Conservation (phyloP, 208 protist genomes). For the Leishmania gerbilli region DNA sequence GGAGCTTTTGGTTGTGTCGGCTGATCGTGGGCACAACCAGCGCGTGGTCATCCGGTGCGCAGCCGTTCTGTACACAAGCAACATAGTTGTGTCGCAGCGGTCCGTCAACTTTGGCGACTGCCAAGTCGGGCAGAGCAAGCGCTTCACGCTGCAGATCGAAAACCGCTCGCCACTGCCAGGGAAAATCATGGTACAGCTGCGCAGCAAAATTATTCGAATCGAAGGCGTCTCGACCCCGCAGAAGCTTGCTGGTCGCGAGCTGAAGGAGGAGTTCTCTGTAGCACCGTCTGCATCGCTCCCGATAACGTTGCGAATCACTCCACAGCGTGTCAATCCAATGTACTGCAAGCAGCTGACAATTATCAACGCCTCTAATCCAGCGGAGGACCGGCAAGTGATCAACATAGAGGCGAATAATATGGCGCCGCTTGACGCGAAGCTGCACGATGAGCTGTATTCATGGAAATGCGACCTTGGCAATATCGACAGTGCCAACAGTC, state of each 20-base stretch:
- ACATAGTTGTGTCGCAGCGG: constrained; percentile 63
- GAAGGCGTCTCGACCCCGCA: constrained; percentile 40
- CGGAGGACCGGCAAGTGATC: constrained; percentile 75
- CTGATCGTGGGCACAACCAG: constrained; percentile 44
- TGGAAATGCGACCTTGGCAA: constrained; percentile 54
- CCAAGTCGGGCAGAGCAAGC: constrained; percentile 77
- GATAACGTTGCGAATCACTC: constrained; percentile 74
- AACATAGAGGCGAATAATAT: constrained; percentile 92
- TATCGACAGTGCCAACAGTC: constrained; percentile 10
- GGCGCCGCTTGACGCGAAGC: constrained; percentile 74
- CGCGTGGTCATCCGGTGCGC: constrained; percentile 60
- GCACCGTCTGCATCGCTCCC: constrained; percentile 63
- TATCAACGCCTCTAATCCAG: constrained; percentile 72
- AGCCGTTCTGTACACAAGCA: constrained; percentile 83
- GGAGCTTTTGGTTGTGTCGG: constrained; percentile 48
- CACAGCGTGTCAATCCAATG: constrained; percentile 85
- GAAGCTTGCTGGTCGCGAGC: constrained; percentile 37
- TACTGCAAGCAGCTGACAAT: constrained; percentile 88
- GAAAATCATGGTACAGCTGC: constrained; percentile 67
- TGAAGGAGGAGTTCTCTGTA: constrained; percentile 72
- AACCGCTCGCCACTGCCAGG: constrained; percentile 80
- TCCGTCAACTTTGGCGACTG: constrained; percentile 88
- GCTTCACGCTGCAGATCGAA: constrained; percentile 72
- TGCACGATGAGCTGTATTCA: constrained; percentile 85
- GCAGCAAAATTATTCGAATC: constrained; percentile 89